Base-by-base conservation (phyloP, 2,329 filamentous ascomycete species). In the Fusarium sp. region DNA sequence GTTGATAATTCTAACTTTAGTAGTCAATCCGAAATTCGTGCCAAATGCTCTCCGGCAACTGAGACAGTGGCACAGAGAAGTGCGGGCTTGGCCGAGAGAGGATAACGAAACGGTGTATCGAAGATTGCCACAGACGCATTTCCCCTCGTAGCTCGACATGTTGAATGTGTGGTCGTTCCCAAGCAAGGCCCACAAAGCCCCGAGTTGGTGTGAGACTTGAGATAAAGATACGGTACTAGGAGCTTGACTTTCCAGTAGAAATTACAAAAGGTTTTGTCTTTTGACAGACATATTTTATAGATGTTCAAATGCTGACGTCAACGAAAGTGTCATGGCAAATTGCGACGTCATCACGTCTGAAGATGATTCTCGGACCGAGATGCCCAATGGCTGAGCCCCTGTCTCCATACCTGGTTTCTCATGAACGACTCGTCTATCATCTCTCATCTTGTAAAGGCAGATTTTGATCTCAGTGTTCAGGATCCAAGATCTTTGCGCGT, bases 1-100 rank as follows among this genome's bases (percentile, higher is more conserved):
- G 2, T 2, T 2, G 9, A 4, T 8, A 20, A 3, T 4, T 5
- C 6, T 17, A 11, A 37, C 70, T 17, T 73, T 73, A 0, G 71
- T 73, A 0, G 71, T 74, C 0, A 73, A 17, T 1, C 71, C 71
- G 10, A 71, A 73, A 9, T 73, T 73, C 4, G 71, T 74, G 2
- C 71, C 68, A 10, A 74, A 73, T 3, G 68, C 68, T 11, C 71
- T 33, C 17, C 50, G 47, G 8, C 71, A 73, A 7, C 71, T 73
- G 4, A 35, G 56, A 6, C 71, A 73, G 2, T 73, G 71, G 1
- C 71, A 73, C 0, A 74, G 35, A 1, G 71, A 73, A 0, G 71
- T 71, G 32, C 71, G 57, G 6, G 71, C 71, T 30, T 73, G 63
- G 4, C 71, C 64, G 0, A 68, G 63, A 0, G 71, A 74, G 20